Percentiles rank a stretch among this genome's conserved stretches.
Conservation (phyloP, 2,329 filamentous ascomycete species). For the Fusarium sp. region DNA sequence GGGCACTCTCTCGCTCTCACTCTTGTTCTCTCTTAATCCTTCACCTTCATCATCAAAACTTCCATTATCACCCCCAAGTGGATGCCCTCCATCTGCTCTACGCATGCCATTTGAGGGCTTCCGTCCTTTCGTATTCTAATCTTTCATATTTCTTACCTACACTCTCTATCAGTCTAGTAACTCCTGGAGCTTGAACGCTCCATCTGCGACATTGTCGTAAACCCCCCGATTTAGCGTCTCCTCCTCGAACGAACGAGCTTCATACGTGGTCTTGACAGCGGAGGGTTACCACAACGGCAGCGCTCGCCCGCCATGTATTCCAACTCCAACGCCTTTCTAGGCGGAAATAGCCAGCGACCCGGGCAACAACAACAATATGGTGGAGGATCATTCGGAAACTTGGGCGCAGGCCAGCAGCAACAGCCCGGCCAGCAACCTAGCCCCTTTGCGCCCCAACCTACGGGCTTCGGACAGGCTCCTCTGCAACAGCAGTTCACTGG, state of each 20-base stretch:
- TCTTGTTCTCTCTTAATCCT: constrained; percentile 18
- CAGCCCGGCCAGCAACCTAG: constrained; percentile 63
- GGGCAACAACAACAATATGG: constrained; percentile 63
- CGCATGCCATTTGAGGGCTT: constrained; percentile 27
- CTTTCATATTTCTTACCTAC: constrained; percentile 24
- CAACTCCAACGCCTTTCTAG: constrained; percentile 86
- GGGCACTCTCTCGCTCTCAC: neutral
- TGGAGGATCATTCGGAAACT: constrained; percentile 59
- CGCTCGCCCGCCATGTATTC: constrained; percentile 78
- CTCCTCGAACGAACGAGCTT: constrained; percentile 29
- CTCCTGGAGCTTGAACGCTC: constrained; percentile 24
- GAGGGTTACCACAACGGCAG: constrained; percentile 10
- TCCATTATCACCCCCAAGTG: constrained; percentile 14
- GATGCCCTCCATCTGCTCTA: constrained; percentile 26
- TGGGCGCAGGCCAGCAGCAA: constrained; percentile 58
- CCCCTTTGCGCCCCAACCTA: constrained; percentile 70
- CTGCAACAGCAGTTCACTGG: constrained; percentile 71
- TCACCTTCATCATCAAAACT: constrained; percentile 25
- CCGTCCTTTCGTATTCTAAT: constrained; percentile 36
- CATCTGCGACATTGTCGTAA: constrained; percentile 17
- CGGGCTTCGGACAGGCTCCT: constrained; percentile 66
- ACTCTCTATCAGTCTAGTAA: constrained; percentile 13
- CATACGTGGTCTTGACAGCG: constrained; percentile 22
- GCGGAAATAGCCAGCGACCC: constrained; percentile 80
- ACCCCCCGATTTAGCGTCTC: constrained; percentile 36